phyloP scores from a whole-genome alignment of 768 basidiomycete genomes.

The Tylopilus cervinicoccineus region DNA sequence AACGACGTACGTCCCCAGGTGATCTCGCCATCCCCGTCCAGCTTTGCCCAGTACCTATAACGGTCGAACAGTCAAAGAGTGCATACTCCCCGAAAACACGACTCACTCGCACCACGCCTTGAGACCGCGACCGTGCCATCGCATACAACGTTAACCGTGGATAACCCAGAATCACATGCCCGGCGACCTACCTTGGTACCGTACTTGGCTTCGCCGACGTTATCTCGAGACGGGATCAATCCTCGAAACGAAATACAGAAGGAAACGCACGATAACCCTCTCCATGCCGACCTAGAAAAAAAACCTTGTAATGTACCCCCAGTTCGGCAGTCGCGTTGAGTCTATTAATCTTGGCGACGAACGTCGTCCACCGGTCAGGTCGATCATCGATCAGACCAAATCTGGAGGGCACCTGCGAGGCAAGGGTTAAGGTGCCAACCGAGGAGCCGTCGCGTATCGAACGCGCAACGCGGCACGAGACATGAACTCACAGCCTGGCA shows the following conservation, averaged over 20 bases:
- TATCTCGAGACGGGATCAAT: slow-evolving; percentile 42
- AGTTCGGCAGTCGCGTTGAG: slow-evolving; percentile 27
- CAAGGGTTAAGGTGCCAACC: not conserved
- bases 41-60: slow-evolving; percentile 56
- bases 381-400: slow-evolving; percentile 40
- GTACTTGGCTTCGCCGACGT: slow-evolving; percentile 64
- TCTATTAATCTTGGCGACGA: slow-evolving; percentile 38
- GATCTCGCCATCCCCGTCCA: slow-evolving; percentile 61
- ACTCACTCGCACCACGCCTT: slow-evolving; percentile 59
- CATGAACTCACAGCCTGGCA: slow-evolving; percentile 14
- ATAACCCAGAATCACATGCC: not conserved
- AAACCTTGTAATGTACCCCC: slow-evolving; percentile 41
- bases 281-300: slow-evolving; percentile 68
- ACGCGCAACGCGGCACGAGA: not conserved
- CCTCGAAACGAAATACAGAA: too few relatives aligned
- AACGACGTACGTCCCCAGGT: slow-evolving; percentile 66
- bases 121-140: not conserved
- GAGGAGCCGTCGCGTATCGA: not conserved
- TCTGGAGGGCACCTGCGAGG: slow-evolving; percentile 16
- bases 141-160: not conserved
- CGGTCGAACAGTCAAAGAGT: not conserved
- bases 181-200: slow-evolving; percentile 39
- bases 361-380: slow-evolving; percentile 44
- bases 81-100: not conserved
- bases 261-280: slow-evolving; percentile 42